Percentiles rank a stretch among this genome's conserved stretches.
These are phyloP conservation scores for Umbelopsis sp. DNA, from an alignment of 192 early-diverging fungal species.

Conservation along the genomic window DNA sequence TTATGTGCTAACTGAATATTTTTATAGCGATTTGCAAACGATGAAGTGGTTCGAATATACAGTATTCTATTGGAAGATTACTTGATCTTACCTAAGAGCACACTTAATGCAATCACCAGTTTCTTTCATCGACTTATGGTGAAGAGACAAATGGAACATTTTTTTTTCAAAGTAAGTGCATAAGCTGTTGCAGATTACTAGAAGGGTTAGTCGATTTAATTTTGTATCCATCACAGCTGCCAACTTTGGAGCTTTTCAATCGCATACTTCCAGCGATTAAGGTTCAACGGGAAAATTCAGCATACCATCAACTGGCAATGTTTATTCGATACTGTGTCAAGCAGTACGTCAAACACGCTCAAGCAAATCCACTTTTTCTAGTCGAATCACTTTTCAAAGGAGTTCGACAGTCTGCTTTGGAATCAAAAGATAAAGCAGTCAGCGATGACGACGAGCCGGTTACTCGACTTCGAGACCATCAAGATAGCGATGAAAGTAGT, in stretches of 20 bases:
- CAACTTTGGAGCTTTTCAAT: constrained; percentile 65
- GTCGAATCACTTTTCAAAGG: constrained; percentile 62
- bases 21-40: constrained; percentile 54
- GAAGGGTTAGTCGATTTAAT: not conserved
- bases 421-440: constrained; percentile 20
- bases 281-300: constrained; percentile 25
- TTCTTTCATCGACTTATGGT: constrained; percentile 74
- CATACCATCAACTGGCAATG: constrained; percentile 49
- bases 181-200: not conserved
- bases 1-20: not conserved
- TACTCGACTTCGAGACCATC: not conserved
- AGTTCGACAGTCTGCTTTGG: constrained; percentile 29
- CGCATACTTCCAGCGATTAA: constrained; percentile 46
- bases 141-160: constrained; percentile 47
- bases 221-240: constrained; percentile 31
- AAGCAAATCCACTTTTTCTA: constrained; percentile 57
- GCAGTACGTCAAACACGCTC: constrained; percentile 56
- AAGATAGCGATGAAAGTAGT: constrained; percentile 35
- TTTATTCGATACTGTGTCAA: constrained; percentile 54
- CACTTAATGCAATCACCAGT: constrained; percentile 54
- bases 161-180: constrained; percentile 58
- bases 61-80: constrained; percentile 58
- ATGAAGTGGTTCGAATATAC: constrained; percentile 55
- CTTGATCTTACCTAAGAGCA: constrained; percentile 44
- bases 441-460: not conserved